Evolutionary conservation across 2,329 filamentous ascomycete genomes (phyloP).

Genomic region (Fusarium sp.): DNA sequence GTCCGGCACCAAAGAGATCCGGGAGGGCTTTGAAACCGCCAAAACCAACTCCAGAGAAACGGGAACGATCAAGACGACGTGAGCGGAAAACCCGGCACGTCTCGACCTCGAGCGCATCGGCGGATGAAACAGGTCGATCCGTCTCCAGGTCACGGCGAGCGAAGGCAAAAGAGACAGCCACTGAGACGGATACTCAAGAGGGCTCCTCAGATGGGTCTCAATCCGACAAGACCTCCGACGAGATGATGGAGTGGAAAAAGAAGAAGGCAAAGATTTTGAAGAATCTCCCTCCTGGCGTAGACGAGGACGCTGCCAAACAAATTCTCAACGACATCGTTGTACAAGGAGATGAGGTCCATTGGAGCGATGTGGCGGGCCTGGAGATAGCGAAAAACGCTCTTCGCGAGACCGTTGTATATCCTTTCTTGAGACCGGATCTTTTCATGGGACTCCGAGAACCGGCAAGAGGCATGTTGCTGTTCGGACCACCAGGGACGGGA

Average conservation of each 20-base stretch:
- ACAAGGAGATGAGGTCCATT: slow-evolving; percentile 91
- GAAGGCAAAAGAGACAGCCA: slow-evolving; percentile 46
- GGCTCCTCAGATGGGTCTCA: slow-evolving; percentile 56
- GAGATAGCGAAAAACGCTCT: slow-evolving; percentile 89
- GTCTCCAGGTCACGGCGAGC: slow-evolving; percentile 39
- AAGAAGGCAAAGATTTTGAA: slow-evolving; percentile 73
- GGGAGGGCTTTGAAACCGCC: slow-evolving; percentile 20
- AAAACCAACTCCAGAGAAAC: slow-evolving; percentile 24
- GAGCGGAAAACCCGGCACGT: slow-evolving; percentile 31
- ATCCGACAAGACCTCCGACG: slow-evolving; percentile 51
- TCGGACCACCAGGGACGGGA: slow-evolving; percentile 95
- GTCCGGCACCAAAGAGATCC: slow-evolving; percentile 26
- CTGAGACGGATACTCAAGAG: slow-evolving; percentile 57
- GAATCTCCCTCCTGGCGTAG: slow-evolving; percentile 80
- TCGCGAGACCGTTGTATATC: slow-evolving; percentile 96
- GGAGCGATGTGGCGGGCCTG: slow-evolving; percentile 90
- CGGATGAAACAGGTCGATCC: slow-evolving; percentile 36
- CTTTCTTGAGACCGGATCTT: slow-evolving; percentile 90
- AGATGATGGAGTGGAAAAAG: slow-evolving; percentile 64
- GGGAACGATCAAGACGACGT: slow-evolving; percentile 34
- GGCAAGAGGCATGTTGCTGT: slow-evolving; percentile 91
- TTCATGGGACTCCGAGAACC: slow-evolving; percentile 96
- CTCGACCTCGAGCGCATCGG: slow-evolving; percentile 43
- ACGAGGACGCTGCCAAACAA: slow-evolving; percentile 82
- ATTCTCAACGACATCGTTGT: slow-evolving; percentile 97